Base-by-base conservation (phyloP, 2,329 filamentous ascomycete genomes). In the Corinectria fuckeliana region DNA sequence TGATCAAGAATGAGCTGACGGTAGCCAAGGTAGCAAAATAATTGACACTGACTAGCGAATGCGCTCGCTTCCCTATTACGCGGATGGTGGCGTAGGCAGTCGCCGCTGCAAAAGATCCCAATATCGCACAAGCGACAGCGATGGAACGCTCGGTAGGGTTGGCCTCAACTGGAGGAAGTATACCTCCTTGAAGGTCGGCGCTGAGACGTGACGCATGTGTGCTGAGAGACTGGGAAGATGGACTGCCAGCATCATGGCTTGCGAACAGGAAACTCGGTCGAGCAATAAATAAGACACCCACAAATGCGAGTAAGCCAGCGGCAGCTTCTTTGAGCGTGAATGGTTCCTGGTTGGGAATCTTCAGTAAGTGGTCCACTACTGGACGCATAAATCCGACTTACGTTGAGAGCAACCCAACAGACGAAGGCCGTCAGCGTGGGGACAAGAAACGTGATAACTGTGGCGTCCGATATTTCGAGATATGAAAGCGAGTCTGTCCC, bases 391-490 rank as follows among this genome's bases (percentile, higher is more conserved):
- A 0, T 4, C 36, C 0, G 1, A 55, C 68, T 20, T 59, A 73
- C 72, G 1, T 54, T 48, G 0, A 74, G 55, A 21, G 70, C 72
- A 13, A 91, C 73, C 86, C 92, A 66, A 80, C 88, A 83, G 83
- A 93, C 74, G 82, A 79, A 74, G 1, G 77, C 90, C 7, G 89
- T 87, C 9, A 92, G 79, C 7, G 88, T 88, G 0, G 91, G 91
- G 0, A 90, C 84, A 3, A 95, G 81, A 72, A 94, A 95, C 6
- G 89, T 92, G 30, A 95, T 88, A 21, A 93, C 90, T 0, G 89
- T 92, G 1, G 91, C 89, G 71, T 95, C 91, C 2, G 90, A 87
- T 2, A 95, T 81, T 2, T 91, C 88, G 1, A 95, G 83, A 63
- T 92, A 93, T 21, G 89, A 81, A 0, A 79, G 71, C 0, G 77